Conservation (phyloP, 129 eudicot species). For the Cynara cardunculus region DNA sequence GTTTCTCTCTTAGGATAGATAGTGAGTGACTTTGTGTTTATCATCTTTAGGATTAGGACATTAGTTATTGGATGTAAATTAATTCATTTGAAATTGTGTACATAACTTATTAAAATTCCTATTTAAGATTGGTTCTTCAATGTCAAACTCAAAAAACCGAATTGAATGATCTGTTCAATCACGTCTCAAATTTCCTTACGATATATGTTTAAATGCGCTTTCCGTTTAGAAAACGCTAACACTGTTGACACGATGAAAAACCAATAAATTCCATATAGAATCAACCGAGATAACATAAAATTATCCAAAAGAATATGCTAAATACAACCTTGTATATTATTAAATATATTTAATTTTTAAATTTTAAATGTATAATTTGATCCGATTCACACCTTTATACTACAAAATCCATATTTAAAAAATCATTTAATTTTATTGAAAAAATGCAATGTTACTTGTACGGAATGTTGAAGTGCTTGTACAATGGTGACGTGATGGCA, state of each 20-base stretch:
- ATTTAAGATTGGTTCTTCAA: neutral
- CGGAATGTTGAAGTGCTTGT: neutral
- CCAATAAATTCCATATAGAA: neutral
- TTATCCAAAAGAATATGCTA: neutral
- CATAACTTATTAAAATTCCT: slow-evolving; percentile 13
- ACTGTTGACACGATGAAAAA: neutral
- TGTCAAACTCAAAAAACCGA: neutral
- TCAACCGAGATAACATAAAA: neutral
- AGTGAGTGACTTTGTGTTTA: slow-evolving; percentile 25
- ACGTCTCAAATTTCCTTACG: neutral
- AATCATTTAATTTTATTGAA: neutral
- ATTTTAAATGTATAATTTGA: no score
- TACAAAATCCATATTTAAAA: no score
- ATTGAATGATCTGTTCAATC: neutral
- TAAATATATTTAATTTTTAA: no score
- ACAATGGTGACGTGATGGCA: slow-evolving; percentile 10
- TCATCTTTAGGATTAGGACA: slow-evolving; percentile 18
- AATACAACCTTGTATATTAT: no score
- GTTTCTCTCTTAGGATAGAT: slow-evolving; percentile 11
- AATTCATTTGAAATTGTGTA: slow-evolving; percentile 27
- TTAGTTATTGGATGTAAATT: slow-evolving; percentile 2
- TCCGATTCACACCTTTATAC: no score
- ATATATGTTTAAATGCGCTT: neutral
- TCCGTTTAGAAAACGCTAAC: neutral
- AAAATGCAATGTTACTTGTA: slow-evolving; percentile 9